A percentile compares a stretch with the other conserved stretches of the same genome.
Conservation (phyloP, 2,329 filamentous ascomycete genomes). For the Aspergillus puulaauensis region DNA sequence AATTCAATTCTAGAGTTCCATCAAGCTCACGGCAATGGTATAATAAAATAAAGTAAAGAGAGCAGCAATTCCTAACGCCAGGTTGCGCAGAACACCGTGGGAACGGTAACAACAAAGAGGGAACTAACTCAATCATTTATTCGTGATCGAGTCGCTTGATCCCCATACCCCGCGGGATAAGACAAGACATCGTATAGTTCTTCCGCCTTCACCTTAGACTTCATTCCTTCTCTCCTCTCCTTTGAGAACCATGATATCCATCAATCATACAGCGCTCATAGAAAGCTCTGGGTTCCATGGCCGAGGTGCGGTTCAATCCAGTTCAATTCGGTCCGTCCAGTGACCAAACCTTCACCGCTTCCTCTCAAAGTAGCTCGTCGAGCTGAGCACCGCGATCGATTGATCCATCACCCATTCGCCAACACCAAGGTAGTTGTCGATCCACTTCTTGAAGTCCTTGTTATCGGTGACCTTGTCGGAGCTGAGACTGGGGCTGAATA, state of each 20-base stretch:
- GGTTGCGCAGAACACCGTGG: conserved; percentile 2
- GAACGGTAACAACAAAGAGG: background rate
- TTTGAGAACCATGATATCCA: background rate
- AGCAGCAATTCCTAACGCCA: conserved; percentile 23
- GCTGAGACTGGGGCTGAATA: conserved; percentile 69
- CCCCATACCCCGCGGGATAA: background rate
- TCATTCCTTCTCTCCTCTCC: too few relatives aligned
- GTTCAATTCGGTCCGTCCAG: too few relatives aligned
- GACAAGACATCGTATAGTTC: background rate
- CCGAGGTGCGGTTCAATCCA: too few relatives aligned
- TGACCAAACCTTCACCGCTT: conserved; percentile 51
- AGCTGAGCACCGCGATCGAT: conserved; percentile 85
- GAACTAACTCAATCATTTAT: conserved; percentile 18
- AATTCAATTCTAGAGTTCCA: background rate
- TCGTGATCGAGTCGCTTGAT: background rate
- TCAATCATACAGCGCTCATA: too few relatives aligned
- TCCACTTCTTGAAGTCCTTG: conserved; percentile 81
- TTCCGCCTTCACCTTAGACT: background rate
- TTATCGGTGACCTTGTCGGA: conserved; percentile 81
- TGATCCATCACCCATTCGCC: conserved; percentile 99
- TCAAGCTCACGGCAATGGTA: conserved; percentile 13
- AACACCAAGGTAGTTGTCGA: conserved; percentile 88
- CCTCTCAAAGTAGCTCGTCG: conserved; percentile 87
- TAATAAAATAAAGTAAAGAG: conserved; percentile 8
- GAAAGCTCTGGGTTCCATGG: too few relatives aligned